Evolutionary conservation across 108 stramenopile species (phyloP), one percentile per base, ranked within the genome.

Genomic region (Cyclostephanos tholiformis): DNA sequence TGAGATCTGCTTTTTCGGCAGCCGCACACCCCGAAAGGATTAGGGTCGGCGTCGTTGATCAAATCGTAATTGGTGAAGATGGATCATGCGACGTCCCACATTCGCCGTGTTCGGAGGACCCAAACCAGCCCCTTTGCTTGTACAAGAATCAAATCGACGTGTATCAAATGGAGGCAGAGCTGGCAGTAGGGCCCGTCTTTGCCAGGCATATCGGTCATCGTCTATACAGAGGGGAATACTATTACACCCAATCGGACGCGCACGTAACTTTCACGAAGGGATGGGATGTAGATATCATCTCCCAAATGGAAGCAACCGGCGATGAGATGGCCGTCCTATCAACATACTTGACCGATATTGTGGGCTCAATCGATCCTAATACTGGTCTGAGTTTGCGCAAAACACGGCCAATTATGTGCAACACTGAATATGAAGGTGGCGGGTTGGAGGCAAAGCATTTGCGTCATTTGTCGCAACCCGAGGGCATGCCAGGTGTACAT

Each of bases 241-340:
- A 88, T 65, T 79, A 82, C 63, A 90, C 91, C 87, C 90, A 91
- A 70, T 83, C 85, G 0, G 92, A 93, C 77, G 86, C 89, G 12
- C 92, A 93, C 74, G 89, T 90, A 63, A 86, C 84, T 35, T 88
- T 91, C 76, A 86, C 88, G 16, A 56, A 70, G 41, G 76, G 80
- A 38, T 93, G 92, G 92, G 92, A 93, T 66, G 69, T 58, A 14
- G 79, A 83, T 27, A 86, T 91, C 49, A 83, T 89, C 32, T 19
- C 61, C 29, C 88, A 91, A 48, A 75, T 73, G 61, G 62, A 75
- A n/a, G 49, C 51, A 13, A 88, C 90, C 20, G 65, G 72, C 14
- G 88, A 91, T 80, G 85, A 88, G 39, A 86, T 87, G 75, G 88
- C 90, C 19, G 90, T 91, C 14, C 70, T 88, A 0, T 77, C 78